Base-by-base conservation (phyloP, 352 stramenopile species). In the Globisporangium uncinulatum region DNA sequence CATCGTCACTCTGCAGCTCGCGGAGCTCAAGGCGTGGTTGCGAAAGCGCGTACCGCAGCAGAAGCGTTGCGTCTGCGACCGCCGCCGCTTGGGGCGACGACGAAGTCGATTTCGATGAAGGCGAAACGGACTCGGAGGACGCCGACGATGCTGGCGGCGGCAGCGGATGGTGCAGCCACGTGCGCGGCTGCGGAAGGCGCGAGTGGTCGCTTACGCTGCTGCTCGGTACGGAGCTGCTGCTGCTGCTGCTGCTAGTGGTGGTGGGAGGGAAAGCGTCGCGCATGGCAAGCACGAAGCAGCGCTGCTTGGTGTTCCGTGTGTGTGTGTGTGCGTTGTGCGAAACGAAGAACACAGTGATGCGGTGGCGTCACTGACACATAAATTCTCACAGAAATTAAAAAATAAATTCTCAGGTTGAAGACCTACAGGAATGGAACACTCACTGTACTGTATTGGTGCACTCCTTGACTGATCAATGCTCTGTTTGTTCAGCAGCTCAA, bases 21-120 rank as follows among this genome's bases (percentile, higher is more conserved):
- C 49, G 62, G 14, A 69, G 48, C 58, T 69, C 47, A 13, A 69
- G 32, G 10, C 59, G 59, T 32, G 62, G 62, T 13, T 58, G 62
- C 17, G 14, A 11, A 2, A 17, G 34, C 37, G 43, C 34, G 34
- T 39, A 6, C 2, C 6, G 21, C 43, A 48, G 43, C 19, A 64
- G 42, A 43, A 54, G 56, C 44, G 42, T 20, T 9, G 34, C 34
- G 24, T 51, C 39, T 10, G 50, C 41, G 32, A 57, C 31, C 8
- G 56, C 49, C 31, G 29, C 44, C 42, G 47, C 57, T 5, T 20
- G 43, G 17, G 57, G 51, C 32, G 57, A 57, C 42, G 57, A 57
- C 50, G 42, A 46, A 6, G 31, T 39, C 7, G 34, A 39, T 3
- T n/a, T 39, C 7, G 34, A 39, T 3, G 34, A 39, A 6, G 34